Base-by-base conservation (phyloP, 2,329 filamentous ascomycete genomes). In the Xylariaceae sp. region DNA sequence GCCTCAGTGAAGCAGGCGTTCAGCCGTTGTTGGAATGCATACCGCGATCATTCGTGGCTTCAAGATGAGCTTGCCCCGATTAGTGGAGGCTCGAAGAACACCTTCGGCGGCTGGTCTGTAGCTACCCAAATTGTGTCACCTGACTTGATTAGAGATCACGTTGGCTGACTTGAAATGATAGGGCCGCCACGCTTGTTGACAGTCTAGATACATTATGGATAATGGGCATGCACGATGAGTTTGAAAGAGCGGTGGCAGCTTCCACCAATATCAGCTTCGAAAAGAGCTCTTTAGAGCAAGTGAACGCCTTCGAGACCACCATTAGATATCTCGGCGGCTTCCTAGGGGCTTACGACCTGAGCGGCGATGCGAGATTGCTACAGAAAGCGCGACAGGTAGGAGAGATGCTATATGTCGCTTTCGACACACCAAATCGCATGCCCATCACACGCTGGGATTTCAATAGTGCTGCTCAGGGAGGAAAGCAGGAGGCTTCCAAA, bases 141-240 rank as follows among this genome's bases (percentile, higher is more conserved):
- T 27, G 22, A 27, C 22, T 27, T 27, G 22, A 27, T 27, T 27
- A 7, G 22, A 5, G 22, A 7, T 27, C 22, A 7, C 22, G 4
- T 4, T 7, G 4, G 22, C 22, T 27, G 22, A 27, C 22, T 27
- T 44, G 12, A 12, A 11, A 3, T 15, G 15, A 6, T 33, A 44
- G 72, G 65, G 74, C 68, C 11, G 75, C 75, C 6, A 76, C 74
- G 1, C 55, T 78, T 48, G 71, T 78, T 11, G 75, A 78, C 59
- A 58, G 53, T 32, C 47, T 64, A 6, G 61, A 62, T 47, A 63
- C 60, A 1, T 19, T 64, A 11, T 64, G 64, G 61, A 76, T 78
- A 15, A 75, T 77, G 73, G 72, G 66, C 1, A 49, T 77, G 44
- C 60, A 68, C 1, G 62, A 70, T 2, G 75, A 78, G 45, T 76